Evolutionary conservation across 1,139 yeast species (phyloP).

Genomic region (Pichia norvegensis): DNA sequence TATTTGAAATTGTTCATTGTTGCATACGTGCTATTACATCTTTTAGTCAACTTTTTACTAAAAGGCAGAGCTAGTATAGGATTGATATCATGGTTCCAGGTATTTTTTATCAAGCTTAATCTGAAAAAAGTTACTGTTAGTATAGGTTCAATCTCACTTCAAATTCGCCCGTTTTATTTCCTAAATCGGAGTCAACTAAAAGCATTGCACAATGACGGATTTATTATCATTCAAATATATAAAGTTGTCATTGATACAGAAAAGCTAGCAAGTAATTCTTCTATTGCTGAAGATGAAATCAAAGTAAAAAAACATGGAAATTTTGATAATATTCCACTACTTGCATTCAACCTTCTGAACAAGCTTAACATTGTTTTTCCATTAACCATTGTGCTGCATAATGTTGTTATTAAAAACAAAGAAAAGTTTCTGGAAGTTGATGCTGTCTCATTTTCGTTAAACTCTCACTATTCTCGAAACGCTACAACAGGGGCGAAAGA

Average conservation of each 20-base stretch:
- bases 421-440: constrained; percentile 10
- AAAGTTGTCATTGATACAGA: constrained; percentile 2
- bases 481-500: constrained; percentile 1
- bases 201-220: constrained; percentile 16
- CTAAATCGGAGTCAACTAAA: constrained; percentile 12
- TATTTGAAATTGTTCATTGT: constrained; percentile 2
- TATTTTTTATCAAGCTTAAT: constrained; percentile 12
- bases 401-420: constrained; percentile 4
- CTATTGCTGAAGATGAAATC: neutral
- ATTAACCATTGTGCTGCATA: constrained; percentile 14
- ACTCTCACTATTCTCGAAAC: constrained; percentile 4
- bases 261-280: neutral
- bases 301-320: neutral
- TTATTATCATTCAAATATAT: constrained; percentile 13
- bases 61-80: constrained; percentile 15
- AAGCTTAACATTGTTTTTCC: constrained; percentile 13
- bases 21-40: neutral
- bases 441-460: constrained; percentile 13
- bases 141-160: constrained; percentile 12
- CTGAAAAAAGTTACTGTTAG: constrained; percentile 1
- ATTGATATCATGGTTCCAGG: constrained; percentile 17
- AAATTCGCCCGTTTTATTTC: constrained; percentile 13
- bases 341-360: constrained; percentile 2
- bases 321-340: neutral
- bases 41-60: neutral